Percentiles rank a stretch among this genome's conserved stretches.
phyloP scores from a whole-genome alignment of 1,284 basidiomycete species.

The Phellopilus nigrolimitatus region DNA sequence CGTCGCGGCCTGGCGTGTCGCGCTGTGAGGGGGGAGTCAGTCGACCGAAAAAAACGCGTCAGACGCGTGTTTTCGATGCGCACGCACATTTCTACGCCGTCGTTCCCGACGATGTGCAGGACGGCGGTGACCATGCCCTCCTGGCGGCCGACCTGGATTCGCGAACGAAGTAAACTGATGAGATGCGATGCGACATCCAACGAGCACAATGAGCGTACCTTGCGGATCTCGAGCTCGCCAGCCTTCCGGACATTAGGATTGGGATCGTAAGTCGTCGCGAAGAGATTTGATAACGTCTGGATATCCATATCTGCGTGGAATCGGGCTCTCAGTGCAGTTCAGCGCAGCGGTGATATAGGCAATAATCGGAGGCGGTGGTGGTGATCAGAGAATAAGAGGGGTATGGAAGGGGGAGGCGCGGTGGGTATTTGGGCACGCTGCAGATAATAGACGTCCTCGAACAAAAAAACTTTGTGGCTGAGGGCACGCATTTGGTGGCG shows the following conservation, averaged over 20 bases:
- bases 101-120: conserved; percentile 75
- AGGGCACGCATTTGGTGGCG: no score
- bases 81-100: conserved; percentile 72
- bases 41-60: conserved; percentile 33
- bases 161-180: conserved; percentile 1
- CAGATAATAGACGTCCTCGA: no score
- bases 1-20: conserved; percentile 73
- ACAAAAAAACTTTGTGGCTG: no score
- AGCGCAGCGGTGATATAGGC: neutral
- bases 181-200: neutral
- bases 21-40: conserved; percentile 36
- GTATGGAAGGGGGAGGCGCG: no score
- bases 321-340: neutral
- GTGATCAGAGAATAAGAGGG: neutral
- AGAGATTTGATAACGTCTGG: conserved; percentile 69
- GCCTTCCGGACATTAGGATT: conserved; percentile 82
- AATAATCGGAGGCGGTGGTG: neutral
- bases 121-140: conserved; percentile 77
- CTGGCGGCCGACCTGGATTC: conserved; percentile 59
- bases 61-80: conserved; percentile 14
- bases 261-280: conserved; percentile 73
- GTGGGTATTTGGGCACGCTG: no score
- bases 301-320: conserved; percentile 57
- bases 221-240: conserved; percentile 79
- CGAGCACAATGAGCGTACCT: conserved; percentile 41